Conservation (phyloP, 1,139 yeast species). For the Nakaseomyces nivariensis region DNA sequence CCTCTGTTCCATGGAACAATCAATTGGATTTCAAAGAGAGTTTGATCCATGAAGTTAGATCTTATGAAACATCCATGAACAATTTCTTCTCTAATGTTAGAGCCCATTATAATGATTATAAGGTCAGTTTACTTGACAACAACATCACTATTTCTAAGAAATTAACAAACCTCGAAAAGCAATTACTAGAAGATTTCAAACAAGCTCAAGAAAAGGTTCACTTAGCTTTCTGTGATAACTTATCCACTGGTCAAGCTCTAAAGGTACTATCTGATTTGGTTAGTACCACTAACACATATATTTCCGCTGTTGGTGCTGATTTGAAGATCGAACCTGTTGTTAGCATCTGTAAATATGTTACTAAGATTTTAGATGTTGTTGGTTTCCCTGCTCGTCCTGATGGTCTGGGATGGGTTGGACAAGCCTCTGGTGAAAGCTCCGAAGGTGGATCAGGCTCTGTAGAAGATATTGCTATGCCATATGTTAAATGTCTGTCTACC, state of each 20-base stretch:
- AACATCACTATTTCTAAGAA: constrained; percentile 51
- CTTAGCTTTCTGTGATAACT: constrained; percentile 76
- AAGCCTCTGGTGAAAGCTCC: constrained; percentile 20
- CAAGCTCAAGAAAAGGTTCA: constrained; percentile 56
- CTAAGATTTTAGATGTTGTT: constrained; percentile 55
- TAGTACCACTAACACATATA: constrained; percentile 61
- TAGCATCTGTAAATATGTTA: constrained; percentile 58
- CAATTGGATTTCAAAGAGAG: constrained; percentile 87
- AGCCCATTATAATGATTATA: constrained; percentile 57
- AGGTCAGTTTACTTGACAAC: constrained; percentile 23
- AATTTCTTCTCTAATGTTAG: constrained; percentile 79
- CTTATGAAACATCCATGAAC: constrained; percentile 61
- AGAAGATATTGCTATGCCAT: constrained; percentile 73
- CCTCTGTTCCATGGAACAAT: constrained; percentile 84
- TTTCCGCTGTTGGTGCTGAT: constrained; percentile 41
- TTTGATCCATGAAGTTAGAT: constrained; percentile 63
- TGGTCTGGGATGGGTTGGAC: constrained; percentile 67
- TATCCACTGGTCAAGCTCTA: constrained; percentile 69
- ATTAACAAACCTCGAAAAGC: constrained; percentile 42
- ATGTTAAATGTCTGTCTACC: constrained; percentile 60
- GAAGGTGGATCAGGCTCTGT: constrained; percentile 27
- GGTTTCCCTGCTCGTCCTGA: constrained; percentile 71
- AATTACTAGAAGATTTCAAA: constrained; percentile 42
- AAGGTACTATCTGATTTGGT: constrained; percentile 59
- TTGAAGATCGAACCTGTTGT: constrained; percentile 57